Percentiles rank a stretch among this genome's conserved stretches.
phyloP scores from a whole-genome alignment of 305 asterid species.

The Solanum hybrid region DNA sequence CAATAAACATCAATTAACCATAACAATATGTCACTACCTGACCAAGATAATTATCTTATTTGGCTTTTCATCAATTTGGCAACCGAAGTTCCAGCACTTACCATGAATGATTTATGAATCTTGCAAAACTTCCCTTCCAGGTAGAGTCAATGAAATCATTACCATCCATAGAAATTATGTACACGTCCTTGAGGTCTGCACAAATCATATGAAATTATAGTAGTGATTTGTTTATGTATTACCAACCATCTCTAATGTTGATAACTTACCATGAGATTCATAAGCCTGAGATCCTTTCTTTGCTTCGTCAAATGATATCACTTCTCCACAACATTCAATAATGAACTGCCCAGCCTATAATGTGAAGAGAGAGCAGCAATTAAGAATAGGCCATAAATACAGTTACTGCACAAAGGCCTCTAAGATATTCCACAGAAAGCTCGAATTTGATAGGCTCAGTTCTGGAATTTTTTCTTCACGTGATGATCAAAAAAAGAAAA shows the following conservation, averaged over 20 bases:
- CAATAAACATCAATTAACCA: background rate
- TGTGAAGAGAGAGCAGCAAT: background rate
- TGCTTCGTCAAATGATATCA: conserved; percentile 74
- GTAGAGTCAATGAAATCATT: background rate
- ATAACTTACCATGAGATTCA: conserved; percentile 51
- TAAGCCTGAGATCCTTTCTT: conserved; percentile 47
- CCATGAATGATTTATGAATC: background rate
- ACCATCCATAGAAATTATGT: background rate
- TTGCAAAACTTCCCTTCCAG: background rate
- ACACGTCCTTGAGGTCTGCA: background rate
- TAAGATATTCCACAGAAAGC: background rate
- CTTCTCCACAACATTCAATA: conserved; percentile 85
- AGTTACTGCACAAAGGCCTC: background rate
- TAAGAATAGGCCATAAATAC: background rate
- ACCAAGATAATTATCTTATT: background rate
- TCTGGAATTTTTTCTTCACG: background rate
- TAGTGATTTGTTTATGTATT: background rate
- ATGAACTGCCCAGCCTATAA: conserved; percentile 73
- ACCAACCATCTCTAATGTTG: background rate
- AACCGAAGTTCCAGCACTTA: background rate
- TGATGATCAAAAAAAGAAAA: background rate
- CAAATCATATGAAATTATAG: background rate
- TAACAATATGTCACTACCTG: background rate
- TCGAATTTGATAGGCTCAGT: background rate
- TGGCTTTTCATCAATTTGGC: background rate